Conservation (phyloP, 257 asterid species). For the Verbena officinalis region DNA sequence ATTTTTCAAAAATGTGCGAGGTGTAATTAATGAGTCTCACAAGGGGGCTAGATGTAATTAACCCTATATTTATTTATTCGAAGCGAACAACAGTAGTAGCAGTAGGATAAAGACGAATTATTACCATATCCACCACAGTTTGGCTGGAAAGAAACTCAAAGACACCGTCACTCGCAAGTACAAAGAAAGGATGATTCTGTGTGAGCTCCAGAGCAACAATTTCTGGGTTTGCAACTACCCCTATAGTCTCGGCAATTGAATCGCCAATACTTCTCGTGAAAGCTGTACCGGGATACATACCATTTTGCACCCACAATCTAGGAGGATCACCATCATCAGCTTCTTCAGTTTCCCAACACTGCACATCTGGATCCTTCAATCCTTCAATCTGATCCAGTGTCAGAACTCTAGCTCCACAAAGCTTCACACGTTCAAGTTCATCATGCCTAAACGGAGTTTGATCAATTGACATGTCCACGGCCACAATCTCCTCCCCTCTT, state of each 20-base stretch:
- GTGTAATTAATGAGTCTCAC: no score
- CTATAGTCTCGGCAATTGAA: slow-evolving; percentile 92
- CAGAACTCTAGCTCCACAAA: slow-evolving; percentile 96
- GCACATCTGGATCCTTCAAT: slow-evolving; percentile 73
- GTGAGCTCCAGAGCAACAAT: slow-evolving; percentile 85
- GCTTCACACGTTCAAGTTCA: slow-evolving; percentile 85
- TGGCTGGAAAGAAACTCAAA: slow-evolving; percentile 98
- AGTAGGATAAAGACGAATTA: slow-evolving; percentile 21
- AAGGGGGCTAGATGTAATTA: no score
- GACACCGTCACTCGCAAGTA: slow-evolving; percentile 94
- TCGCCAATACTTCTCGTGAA: slow-evolving; percentile 97
- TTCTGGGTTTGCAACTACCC: slow-evolving; percentile 93
- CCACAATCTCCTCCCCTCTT: slow-evolving; percentile 71
- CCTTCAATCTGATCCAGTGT: slow-evolving; percentile 99
- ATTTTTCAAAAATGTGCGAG: no score
- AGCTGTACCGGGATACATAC: slow-evolving; percentile 99
- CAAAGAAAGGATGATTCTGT: slow-evolving; percentile 74
- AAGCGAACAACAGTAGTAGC: slow-evolving; percentile 3
- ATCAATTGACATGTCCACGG: slow-evolving; percentile 85
- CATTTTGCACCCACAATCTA: slow-evolving; percentile 93
- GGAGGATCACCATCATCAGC: slow-evolving; percentile 99
- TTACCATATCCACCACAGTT: slow-evolving; percentile 95
- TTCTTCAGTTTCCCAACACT: slow-evolving; percentile 97
- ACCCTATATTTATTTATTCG: background rate
- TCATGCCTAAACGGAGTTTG: slow-evolving; percentile 92